Base-by-base conservation (phyloP, 1,139 yeast genomes). In the Magnusiomyces sp. region DNA sequence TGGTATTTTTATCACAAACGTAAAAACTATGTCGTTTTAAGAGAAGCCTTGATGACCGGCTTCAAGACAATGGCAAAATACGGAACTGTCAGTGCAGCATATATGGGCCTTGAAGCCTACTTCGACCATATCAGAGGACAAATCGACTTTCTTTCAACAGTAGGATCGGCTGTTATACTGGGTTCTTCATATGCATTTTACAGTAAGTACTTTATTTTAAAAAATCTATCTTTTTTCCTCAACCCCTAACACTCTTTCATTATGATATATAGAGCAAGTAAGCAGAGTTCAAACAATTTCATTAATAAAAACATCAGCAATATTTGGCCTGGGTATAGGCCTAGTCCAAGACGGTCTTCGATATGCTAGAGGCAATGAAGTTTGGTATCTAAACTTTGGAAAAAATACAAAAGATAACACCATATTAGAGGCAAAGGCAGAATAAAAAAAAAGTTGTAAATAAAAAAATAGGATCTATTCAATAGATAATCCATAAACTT, bases 1-100 rank as follows among this genome's bases (percentile, higher is more conserved):
- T 87, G 95, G 95, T 88, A 84, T 63, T 84, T 83, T 62, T 87
- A 88, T 66, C 95, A 87, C 66, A 87, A 85, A 66, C 76, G 88
- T 57, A 87, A 86, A 69, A 84, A 85, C 65, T 85, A 85, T 63
- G 84, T 83, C 42, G 80, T 87, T 69, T 67, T 84, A 40, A 71
- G 77, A 50, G 70, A 69, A 27, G 87, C 85, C 0, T 65, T 77
- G 55, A 68, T 67, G 14, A 55, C 60, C 13, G 85, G 81, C 0
- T 54, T 74, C 27, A 64, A 62, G 49, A 72, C 71, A 27, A 75
- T 77, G 0, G 48, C 66, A 16, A 79, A 76, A 56, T 72, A 73
- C 52, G 71, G 80, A 1, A 52, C 64, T 0, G 73, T 77, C 3
- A 76, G 80, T 1, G 71, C 76, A 0, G 61, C 73, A 1, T 75